Base-by-base conservation (phyloP, 2,329 filamentous ascomycete genomes). In the Bertia moriformis region DNA sequence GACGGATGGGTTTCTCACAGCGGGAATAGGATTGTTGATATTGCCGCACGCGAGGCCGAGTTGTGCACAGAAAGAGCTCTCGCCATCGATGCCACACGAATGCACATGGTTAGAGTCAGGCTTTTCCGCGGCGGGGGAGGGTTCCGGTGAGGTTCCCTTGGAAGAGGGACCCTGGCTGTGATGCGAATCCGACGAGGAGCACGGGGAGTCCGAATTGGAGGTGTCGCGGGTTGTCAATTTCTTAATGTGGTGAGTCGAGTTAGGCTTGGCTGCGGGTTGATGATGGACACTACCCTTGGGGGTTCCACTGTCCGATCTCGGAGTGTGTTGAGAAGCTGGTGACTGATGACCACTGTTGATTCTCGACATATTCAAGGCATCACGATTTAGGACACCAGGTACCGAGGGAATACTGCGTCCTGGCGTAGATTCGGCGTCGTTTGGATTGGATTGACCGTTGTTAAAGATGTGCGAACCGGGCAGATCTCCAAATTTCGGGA, bases 401-500 rank as follows among this genome's bases (percentile, higher is more conserved):
- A 29, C 24, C 10, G 10, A n/a, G n/a, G 24, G 10, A 10, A 10
- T n/a, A n/a, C 24, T 29, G 24, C 24, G 24, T 29, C 12, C 12
- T 7, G 32, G 17, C 7, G 15, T 7, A 14, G 32, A 14, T 15
- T 35, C 7, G 32, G 12, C 15, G 32, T 35, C 15, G 32, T 35
- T 17, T 15, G 7, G 32, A 35, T 15, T 35, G 10, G 15, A 35
- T 35, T 24, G 32, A 14, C 10, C 19, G 15, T 19, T 19, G 12
- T 24, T 18, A 18, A 39, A 29, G 22, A 39, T 14, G 38, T 39
- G 14, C 10, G 51, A 47, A 36, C 50, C 40, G 18, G 49, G 50
- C 38, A 80, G 61, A 41, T 69, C 70, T 27, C 79, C 79, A 51
- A 84, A 83, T 48, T 73, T 76, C 29, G 79, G 78, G 44, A 84